Conservation (phyloP, 1,284 basidiomycete species). For the Cutaneotrichosporon spelunceum region DNA sequence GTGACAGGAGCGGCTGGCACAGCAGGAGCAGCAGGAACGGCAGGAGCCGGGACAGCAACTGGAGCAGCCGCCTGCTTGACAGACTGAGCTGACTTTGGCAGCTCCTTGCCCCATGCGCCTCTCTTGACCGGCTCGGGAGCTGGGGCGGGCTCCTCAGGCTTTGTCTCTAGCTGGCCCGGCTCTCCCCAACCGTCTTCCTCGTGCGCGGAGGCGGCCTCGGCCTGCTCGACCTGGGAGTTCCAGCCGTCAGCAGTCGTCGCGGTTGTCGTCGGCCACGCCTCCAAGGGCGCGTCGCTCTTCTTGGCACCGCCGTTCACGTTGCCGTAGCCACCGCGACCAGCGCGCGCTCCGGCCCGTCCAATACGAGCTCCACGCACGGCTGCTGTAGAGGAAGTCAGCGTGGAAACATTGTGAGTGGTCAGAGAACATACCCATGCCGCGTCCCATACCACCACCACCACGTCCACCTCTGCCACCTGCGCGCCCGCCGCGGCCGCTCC, state of each 20-base stretch:
- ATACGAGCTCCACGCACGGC: constrained; percentile 23
- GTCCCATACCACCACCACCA: constrained; percentile 26
- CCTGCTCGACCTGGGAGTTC: constrained; percentile 42
- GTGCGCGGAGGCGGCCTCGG: constrained; percentile 29
- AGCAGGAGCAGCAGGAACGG: constrained; percentile 19
- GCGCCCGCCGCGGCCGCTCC: constrained; percentile 27
- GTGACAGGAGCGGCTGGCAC: constrained; percentile 23
- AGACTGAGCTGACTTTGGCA: constrained; percentile 28
- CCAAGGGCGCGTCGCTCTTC: constrained; percentile 22
- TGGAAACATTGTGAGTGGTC: not conserved
- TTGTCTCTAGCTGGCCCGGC: constrained; percentile 7
- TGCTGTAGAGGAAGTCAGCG: constrained; percentile 7
- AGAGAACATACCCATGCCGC: constrained; percentile 17
- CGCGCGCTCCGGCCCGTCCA: constrained; percentile 43
- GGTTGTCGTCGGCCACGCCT: constrained; percentile 39
- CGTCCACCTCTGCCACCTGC: constrained; percentile 37
- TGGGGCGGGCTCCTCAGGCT: constrained; percentile 16
- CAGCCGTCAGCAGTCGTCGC: constrained; percentile 43
- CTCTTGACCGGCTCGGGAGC: constrained; percentile 42
- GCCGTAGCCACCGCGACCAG: constrained; percentile 42
- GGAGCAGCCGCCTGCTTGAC: constrained; percentile 19
- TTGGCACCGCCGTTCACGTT: constrained; percentile 26
- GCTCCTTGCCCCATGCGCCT: constrained; percentile 40
- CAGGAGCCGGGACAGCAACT: constrained; percentile 21
- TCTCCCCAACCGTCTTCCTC: constrained; percentile 27